Percentiles rank a stretch among this genome's conserved stretches.
phyloP scores from a whole-genome alignment of 2,329 filamentous ascomycete genomes.

The Malbranchea cinnamomea region DNA sequence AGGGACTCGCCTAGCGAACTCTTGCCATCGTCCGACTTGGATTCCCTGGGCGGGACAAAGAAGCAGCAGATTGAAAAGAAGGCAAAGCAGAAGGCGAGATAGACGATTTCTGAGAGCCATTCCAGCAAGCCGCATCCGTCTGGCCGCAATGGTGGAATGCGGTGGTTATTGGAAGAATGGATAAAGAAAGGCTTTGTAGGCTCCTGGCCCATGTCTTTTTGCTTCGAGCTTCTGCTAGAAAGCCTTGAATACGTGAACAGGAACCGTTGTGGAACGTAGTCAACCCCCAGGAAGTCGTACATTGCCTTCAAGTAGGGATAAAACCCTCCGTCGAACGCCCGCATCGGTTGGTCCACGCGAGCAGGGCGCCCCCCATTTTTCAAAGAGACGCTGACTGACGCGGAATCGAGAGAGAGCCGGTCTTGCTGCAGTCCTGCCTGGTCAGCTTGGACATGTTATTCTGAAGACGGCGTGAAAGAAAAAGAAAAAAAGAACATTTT shows the following conservation, averaged over 20 bases:
- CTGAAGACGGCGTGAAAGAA: neutral
- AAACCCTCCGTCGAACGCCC: constrained; percentile 37
- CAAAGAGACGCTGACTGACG: constrained; percentile 25
- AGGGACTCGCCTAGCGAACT: constrained; percentile 28
- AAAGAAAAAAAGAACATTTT: neutral
- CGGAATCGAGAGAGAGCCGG: constrained; percentile 31
- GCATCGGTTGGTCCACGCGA: constrained; percentile 37
- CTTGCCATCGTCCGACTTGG: constrained; percentile 1
- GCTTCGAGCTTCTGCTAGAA: constrained; percentile 1
- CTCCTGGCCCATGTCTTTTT: constrained; percentile 6
- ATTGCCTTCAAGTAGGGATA: constrained; percentile 41
- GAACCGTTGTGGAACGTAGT: constrained; percentile 36
- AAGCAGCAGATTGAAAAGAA: constrained; percentile 43
- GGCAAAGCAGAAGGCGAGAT: constrained; percentile 34
- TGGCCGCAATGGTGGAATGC: constrained; percentile 30
- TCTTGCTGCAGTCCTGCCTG: constrained; percentile 21
- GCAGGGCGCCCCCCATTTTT: constrained; percentile 13
- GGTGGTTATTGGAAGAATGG: constrained; percentile 41
- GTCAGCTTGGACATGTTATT: neutral
- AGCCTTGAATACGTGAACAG: constrained; percentile 37
- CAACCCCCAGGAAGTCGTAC: constrained; percentile 40
- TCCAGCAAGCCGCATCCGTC: constrained; percentile 19
- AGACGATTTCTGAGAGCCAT: constrained; percentile 31
- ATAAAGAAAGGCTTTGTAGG: constrained; percentile 32
- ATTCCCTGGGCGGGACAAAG: constrained; percentile 24